Percentiles rank a stretch among this genome's conserved stretches.
Conservation (phyloP, 2,329 filamentous ascomycete genomes). For the Blumeriella jaapii region DNA sequence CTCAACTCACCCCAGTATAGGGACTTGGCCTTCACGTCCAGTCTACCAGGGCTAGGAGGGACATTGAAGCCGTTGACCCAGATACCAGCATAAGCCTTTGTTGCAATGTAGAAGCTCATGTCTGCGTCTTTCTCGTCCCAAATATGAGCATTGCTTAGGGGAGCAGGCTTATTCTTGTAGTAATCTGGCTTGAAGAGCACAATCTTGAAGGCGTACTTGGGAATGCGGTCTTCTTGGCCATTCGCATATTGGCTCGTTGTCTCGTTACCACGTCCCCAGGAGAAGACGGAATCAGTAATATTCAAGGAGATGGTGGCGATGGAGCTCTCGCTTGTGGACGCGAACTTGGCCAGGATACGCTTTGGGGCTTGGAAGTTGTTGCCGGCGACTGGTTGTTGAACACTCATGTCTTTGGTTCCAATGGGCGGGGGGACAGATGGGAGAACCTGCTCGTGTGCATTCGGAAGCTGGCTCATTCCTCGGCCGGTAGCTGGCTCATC, state of each 20-base stretch:
- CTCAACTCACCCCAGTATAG: constrained; percentile 57
- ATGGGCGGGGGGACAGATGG: too few species aligned
- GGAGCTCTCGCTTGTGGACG: constrained; percentile 53
- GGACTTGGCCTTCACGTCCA: constrained; percentile 38
- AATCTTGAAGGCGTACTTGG: constrained; percentile 71
- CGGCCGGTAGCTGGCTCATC: constrained; percentile 5
- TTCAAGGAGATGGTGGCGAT: constrained; percentile 50
- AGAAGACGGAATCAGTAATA: constrained; percentile 55
- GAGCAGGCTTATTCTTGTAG: constrained; percentile 43
- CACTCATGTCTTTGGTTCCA: too few species aligned
- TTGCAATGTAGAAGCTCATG: constrained; percentile 59
- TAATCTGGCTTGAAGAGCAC: constrained; percentile 61
- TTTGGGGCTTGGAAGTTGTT: constrained; percentile 27
- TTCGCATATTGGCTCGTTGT: constrained; percentile 60
- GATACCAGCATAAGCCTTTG: constrained; percentile 67
- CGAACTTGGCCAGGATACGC: constrained; percentile 50
- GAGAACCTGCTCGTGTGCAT: constrained; percentile 1
- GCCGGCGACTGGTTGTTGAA: constrained; percentile 11
- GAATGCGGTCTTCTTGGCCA: constrained; percentile 56
- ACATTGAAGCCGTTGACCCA: constrained; percentile 59
- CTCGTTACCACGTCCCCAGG: constrained; percentile 62
- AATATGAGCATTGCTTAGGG: constrained; percentile 14
- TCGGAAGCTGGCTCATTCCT: neutral
- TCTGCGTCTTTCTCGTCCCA: constrained; percentile 26
- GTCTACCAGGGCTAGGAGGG: constrained; percentile 44